Evolutionary conservation across 768 basidiomycete species (phyloP), one percentile per base, ranked within the genome.

Genomic region (Lyophyllum shimeji): DNA sequence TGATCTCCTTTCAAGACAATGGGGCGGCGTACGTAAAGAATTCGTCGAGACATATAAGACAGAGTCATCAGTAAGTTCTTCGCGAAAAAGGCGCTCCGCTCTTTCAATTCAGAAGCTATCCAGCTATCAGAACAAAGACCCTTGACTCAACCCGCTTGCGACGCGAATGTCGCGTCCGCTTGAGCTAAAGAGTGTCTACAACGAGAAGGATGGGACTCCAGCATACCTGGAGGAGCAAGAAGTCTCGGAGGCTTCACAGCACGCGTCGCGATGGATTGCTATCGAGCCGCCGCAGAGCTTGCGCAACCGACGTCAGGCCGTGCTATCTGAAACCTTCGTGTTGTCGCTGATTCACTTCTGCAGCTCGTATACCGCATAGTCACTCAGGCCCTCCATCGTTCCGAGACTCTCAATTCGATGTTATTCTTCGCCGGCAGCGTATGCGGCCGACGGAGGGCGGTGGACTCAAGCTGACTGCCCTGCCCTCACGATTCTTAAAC

Each of bases 401-500:
- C 53, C 62, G 59, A 12, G 73, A 81, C 46, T 73, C 76, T 0
- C 82, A 79, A 55, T 84, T 78, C 63, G 82, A 79, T 51, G 76
- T 82, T 29, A 76, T 87, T 46, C 71, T 86, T 1, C 81, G 86
- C 17, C 76, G 83, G n/a, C 85, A 86, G 61, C 76, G 83, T 13
- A 65, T 70, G 37, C 78, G 81, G 7, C 76, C 82, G 1, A 66
- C 63, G 15, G 71, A 74, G 39, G 76, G 76, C 27, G 78, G 79
- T 42, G 71, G 76, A 1, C 67, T 74, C 18, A 80, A 81, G 58
- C 46, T 65, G 7, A 66, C 65, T 6, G 61, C 73, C 34, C 62
- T 77, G 4, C 84, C 83, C 4, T 86, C 87, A 6, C 80, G 84
- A 34, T 87, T 86, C 63, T 66, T 84, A 23, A 79, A 86, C 58